These are phyloP conservation scores for Chlorella ohadii DNA, from an alignment of 139 green algal species.

Conservation along the genomic window DNA sequence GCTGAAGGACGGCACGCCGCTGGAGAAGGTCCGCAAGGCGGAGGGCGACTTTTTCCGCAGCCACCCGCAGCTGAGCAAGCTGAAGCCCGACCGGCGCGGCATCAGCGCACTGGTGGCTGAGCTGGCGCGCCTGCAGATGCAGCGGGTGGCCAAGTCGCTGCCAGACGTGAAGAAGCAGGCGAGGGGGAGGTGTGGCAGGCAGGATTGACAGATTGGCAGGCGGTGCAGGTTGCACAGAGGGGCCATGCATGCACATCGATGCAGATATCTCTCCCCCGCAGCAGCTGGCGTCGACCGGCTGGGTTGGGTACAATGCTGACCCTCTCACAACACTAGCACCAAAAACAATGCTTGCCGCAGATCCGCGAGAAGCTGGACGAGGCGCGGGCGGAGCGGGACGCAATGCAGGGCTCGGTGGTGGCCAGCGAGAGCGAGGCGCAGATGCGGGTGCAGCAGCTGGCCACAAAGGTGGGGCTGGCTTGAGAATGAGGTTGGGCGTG, in stretches of 20 bases:
- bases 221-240: not conserved
- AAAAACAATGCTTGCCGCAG: not conserved
- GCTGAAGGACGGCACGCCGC: not conserved
- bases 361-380: conserved; percentile 1
- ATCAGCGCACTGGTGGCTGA: not conserved
- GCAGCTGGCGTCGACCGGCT: no score
- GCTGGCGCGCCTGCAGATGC: conserved; percentile 7
- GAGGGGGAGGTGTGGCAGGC: not conserved
- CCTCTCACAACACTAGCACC: no score
- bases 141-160: not conserved
- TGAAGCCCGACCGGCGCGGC: not conserved
- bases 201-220: not conserved
- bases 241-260: not conserved
- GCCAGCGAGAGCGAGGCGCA: not conserved
- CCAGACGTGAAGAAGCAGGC: conserved; percentile 9
- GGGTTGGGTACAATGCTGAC: no score
- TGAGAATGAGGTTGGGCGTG: no score
- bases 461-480: not conserved
- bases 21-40: not conserved
- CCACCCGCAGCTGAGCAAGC: not conserved
- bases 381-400: not conserved
- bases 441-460: conserved; percentile 10
- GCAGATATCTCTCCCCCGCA: no score
- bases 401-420: not conserved
- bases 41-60: not conserved